Conservation (phyloP, 805 yeast species). For the Maudiozyma serrabonitensis region DNA sequence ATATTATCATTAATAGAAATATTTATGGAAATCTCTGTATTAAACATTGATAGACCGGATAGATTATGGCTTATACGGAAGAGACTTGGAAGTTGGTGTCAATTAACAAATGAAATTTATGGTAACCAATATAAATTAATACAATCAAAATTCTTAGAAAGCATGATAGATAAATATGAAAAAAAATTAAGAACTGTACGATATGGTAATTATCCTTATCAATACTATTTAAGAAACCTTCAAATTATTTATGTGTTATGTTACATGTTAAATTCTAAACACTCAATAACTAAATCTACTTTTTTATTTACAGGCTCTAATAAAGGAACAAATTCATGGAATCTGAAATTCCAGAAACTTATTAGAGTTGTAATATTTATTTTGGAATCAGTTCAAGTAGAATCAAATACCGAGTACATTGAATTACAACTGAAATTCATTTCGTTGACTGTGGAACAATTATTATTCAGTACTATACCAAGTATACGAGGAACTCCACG, state of each 20-base stretch:
- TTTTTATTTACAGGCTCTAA: conserved; percentile 12
- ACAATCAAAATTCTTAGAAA: conserved; percentile 6
- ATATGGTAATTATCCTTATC: conserved; percentile 6
- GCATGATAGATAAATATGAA: conserved; percentile 10
- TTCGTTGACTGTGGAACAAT: conserved; percentile 11
- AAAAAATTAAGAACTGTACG: conserved; percentile 11
- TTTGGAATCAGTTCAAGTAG: conserved; percentile 12
- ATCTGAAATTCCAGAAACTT: conserved; percentile 17
- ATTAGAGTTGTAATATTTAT: conserved; percentile 20
- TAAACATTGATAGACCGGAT: conserved; percentile 9
- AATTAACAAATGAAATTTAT: conserved; percentile 7
- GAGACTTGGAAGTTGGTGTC: conserved; percentile 22
- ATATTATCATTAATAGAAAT: conserved; percentile 11
- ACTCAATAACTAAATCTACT: conserved; percentile 9
- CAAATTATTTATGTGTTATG: conserved; percentile 14
- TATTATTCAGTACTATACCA: conserved; percentile 5
- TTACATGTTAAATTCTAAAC: conserved; percentile 16
- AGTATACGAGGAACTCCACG: background rate
- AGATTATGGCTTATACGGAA: conserved; percentile 22
- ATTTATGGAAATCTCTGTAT: conserved; percentile 10
- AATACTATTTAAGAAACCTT: conserved; percentile 5
- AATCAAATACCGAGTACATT: conserved; percentile 1
- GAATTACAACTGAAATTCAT: conserved; percentile 12
- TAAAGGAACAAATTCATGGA: conserved; percentile 16
- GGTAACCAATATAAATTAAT: conserved; percentile 8